Evolutionary conservation across 768 basidiomycete species (phyloP).

Genomic region (Phylloporus scabripes): DNA sequence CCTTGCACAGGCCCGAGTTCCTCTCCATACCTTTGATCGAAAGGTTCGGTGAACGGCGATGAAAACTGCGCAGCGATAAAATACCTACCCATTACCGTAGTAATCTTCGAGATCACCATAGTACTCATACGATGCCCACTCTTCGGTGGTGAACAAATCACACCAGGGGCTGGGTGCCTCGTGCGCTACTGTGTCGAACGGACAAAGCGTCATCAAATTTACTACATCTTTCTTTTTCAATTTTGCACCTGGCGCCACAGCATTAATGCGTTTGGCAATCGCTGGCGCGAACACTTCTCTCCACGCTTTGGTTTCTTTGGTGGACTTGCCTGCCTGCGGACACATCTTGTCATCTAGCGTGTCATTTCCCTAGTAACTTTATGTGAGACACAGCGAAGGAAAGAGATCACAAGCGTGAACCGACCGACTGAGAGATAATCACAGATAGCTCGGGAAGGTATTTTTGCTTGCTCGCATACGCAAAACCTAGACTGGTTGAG

Average conservation of each 20-base stretch:
- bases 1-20: constrained; percentile 68
- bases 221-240: constrained; percentile 49
- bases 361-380: constrained; percentile 42
- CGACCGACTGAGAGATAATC: constrained; percentile 41
- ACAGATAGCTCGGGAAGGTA: constrained; percentile 23
- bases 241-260: constrained; percentile 55
- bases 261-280: constrained; percentile 54
- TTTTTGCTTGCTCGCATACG: constrained; percentile 40
- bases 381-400: not conserved
- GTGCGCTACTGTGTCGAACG: constrained; percentile 61
- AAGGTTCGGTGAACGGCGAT: not conserved
- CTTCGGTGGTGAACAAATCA: constrained; percentile 49
- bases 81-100: constrained; percentile 61
- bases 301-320: constrained; percentile 45
- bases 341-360: constrained; percentile 67
- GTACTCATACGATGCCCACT: constrained; percentile 65
- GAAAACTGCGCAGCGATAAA: not conserved
- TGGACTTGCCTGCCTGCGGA: constrained; percentile 43
- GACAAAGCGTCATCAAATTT: constrained; percentile 63
- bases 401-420: constrained; percentile 8
- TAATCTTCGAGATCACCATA: constrained; percentile 66
- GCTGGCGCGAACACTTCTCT: constrained; percentile 44
- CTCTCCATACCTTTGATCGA: constrained; percentile 53
- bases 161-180: constrained; percentile 60
- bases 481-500: constrained; percentile 31